Conservation (phyloP, 768 basidiomycete genomes). For the Leccinum ochraceum region DNA sequence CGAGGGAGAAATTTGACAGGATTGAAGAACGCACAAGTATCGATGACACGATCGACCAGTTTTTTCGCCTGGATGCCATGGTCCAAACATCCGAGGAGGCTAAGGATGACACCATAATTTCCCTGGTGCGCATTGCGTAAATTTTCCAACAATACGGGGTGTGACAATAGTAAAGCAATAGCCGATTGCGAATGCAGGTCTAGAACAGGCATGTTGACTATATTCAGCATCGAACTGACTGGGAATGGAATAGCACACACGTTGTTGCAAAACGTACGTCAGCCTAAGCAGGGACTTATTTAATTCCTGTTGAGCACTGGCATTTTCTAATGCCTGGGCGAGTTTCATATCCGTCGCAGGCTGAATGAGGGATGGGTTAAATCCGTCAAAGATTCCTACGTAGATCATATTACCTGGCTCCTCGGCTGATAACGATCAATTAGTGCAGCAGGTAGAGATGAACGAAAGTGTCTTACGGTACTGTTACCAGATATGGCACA, state of each 20-base stretch:
- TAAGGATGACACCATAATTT: conserved; percentile 88
- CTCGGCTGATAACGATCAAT: conserved; percentile 22
- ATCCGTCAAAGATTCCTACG: neutral
- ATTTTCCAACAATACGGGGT: conserved; percentile 80
- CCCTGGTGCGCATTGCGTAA: conserved; percentile 90
- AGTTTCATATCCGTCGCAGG: conserved; percentile 59
- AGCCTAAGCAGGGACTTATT: conserved; percentile 74
- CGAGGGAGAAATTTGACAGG: neutral
- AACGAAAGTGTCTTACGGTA: conserved; percentile 42
- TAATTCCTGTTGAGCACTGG: conserved; percentile 76
- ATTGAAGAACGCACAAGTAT: conserved; percentile 49
- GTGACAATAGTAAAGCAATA: conserved; percentile 79
- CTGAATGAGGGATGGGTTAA: conserved; percentile 18
- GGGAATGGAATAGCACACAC: conserved; percentile 39
- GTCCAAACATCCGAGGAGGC: conserved; percentile 91
- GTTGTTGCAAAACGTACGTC: conserved; percentile 79
- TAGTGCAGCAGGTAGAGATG: neutral
- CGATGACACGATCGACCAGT: conserved; percentile 88
- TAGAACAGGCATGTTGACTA: conserved; percentile 29
- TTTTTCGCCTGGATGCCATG: conserved; percentile 83
- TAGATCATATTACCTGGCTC: conserved; percentile 28
- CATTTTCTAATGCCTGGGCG: conserved; percentile 68
- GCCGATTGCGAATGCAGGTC: conserved; percentile 78
- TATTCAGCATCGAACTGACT: neutral
- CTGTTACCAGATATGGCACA: conserved; percentile 40